These are phyloP conservation scores for Cladophialophora yegresii DNA, from an alignment of 2,329 filamentous ascomycete species.

Conservation along the genomic window DNA sequence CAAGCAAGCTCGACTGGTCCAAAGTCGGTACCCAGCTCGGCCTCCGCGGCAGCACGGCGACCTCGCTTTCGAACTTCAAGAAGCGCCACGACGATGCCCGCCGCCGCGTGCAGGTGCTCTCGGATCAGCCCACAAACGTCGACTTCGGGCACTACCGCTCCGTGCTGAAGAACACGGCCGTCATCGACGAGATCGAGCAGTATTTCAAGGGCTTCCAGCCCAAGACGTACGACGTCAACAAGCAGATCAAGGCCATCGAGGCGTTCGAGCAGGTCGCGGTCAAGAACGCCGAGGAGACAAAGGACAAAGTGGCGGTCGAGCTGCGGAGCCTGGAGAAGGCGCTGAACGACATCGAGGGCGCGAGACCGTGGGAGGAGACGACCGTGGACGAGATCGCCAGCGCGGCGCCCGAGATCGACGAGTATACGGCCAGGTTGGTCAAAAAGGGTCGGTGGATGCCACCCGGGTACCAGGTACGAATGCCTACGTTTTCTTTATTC, in stretches of 20 bases:
- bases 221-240: constrained; percentile 82
- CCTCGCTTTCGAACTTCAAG: constrained; percentile 94
- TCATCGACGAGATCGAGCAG: constrained; percentile 96
- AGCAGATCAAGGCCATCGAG: constrained; percentile 97
- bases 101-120: constrained; percentile 83
- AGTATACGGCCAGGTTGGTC: constrained; percentile 92
- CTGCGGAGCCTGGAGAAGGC: constrained; percentile 92
- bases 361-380: constrained; percentile 92
- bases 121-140: constrained; percentile 79
- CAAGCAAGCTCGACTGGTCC: constrained; percentile 98
- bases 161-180: constrained; percentile 90
- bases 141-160: constrained; percentile 93
- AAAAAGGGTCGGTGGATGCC: constrained; percentile 98
- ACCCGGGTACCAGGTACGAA: constrained; percentile 93
- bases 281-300: constrained; percentile 95
- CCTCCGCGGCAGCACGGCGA: constrained; percentile 90
- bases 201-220: constrained; percentile 91
- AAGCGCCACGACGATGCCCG: constrained; percentile 99
- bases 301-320: constrained; percentile 93
- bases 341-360: constrained; percentile 94
- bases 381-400: constrained; percentile 96
- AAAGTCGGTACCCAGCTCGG: constrained; percentile 92
- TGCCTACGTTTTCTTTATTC: constrained; percentile 1
- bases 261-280: constrained; percentile 96
- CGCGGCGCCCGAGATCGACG: constrained; percentile 93